Evolutionary conservation across 2,329 filamentous ascomycete species (phyloP).

Genomic region (Aspergillus novofumigatus): DNA sequence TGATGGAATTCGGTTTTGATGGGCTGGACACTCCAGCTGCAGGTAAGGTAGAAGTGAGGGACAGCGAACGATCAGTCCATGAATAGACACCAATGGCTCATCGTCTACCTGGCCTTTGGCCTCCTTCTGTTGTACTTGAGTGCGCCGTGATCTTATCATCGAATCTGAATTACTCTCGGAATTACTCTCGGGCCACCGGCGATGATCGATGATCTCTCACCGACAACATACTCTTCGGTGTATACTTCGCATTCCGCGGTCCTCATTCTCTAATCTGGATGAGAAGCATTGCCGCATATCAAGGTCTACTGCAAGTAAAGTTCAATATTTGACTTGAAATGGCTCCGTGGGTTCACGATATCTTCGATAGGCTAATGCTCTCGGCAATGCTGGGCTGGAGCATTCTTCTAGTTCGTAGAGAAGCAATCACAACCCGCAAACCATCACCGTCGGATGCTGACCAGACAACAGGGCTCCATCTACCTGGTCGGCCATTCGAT

Average conservation of each 20-base stretch:
- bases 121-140: neutral
- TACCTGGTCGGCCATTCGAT: conserved; percentile 5
- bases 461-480: neutral
- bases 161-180: neutral
- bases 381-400: neutral
- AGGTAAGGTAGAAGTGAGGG: neutral
- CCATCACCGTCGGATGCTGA: neutral
- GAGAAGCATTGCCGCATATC: neutral
- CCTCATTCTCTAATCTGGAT: neutral
- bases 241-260: neutral
- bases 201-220: neutral
- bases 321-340: neutral
- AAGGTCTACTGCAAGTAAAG: neutral
- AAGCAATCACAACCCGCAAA: neutral
- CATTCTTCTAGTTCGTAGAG: neutral
- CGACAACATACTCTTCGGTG: neutral
- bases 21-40: neutral
- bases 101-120: neutral
- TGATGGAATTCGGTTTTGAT: neutral
- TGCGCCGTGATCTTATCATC: neutral
- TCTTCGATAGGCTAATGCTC: neutral
- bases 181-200: neutral
- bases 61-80: no score
- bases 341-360: neutral
- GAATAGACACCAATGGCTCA: neutral